A percentile compares a stretch with the other conserved stretches of the same genome.
These are phyloP conservation scores for Oenanthe javanica DNA, from an alignment of 140 eudicot genomes.

Conservation along the genomic window DNA sequence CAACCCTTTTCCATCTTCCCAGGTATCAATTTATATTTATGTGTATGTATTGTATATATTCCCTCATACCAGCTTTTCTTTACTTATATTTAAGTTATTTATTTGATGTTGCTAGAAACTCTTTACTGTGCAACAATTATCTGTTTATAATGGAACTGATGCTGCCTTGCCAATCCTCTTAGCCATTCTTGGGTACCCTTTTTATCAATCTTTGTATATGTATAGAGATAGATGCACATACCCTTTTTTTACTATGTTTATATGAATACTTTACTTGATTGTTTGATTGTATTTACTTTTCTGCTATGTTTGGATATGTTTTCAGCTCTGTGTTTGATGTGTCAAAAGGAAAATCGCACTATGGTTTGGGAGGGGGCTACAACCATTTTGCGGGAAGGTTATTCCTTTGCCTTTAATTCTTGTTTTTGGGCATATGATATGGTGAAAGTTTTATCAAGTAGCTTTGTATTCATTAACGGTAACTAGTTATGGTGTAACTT, in stretches of 20 bases:
- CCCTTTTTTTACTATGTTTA: no score
- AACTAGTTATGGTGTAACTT: neutral
- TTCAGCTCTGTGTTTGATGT: conserved; percentile 91
- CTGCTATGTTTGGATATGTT: neutral
- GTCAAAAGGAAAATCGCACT: conserved; percentile 80
- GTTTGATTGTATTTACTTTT: neutral
- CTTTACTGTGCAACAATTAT: conserved; percentile 58
- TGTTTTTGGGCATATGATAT: neutral
- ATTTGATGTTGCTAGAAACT: conserved; percentile 33
- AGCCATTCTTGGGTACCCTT: conserved; percentile 72
- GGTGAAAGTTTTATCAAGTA: neutral
- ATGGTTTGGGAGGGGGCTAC: conserved; percentile 89
- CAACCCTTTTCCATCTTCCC: neutral
- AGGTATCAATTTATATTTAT: neutral
- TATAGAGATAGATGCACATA: no score
- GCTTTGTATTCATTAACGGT: neutral
- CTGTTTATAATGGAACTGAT: conserved; percentile 72
- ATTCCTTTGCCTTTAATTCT: neutral
- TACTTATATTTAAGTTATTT: neutral
- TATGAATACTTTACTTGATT: neutral
- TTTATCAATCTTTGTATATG: neutral
- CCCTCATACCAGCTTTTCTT: neutral
- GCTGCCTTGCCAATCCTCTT: conserved; percentile 60
- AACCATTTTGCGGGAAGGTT: conserved; percentile 93
- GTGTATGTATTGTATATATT: no score